Evolutionary conservation across 2,329 filamentous ascomycete species (phyloP), one percentile per base, ranked within the genome.

Genomic region (Apiospora kogelbergensis): DNA sequence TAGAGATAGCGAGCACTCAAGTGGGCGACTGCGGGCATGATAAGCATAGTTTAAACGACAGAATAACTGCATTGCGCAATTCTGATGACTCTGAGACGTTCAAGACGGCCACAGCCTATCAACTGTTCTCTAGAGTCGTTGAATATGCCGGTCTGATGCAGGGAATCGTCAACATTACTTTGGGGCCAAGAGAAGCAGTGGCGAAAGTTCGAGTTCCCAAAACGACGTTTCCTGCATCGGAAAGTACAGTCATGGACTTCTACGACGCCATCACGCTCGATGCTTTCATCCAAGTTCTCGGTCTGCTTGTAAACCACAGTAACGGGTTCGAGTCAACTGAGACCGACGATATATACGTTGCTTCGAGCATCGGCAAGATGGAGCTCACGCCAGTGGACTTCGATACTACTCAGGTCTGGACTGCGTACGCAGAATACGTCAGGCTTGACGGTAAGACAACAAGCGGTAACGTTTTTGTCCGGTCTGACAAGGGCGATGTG

Each of bases 401-500:
- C 15, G 33, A 20, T 7, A 6, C 2, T 2, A 9, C 60, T 24
- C 60, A 30, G 0, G 7, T 22, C 17, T 63, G 60, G 30, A 63
- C 33, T n/a, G 60, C 22, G 1, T 63, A 63, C 24, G 60, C 60
- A 1, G 0, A 33, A 22, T 63, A 63, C 40, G 41, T 33, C 1
- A 17, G 22, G 20, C 17, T 63, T 15, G 33, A 63, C 6, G 17
- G 20, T 33, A 63, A 63, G 60, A 63, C 60, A 5, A 24, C 60
- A 5, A 63, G 33, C 20, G 48, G 65, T 15, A 30, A 37, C 5
- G 20, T 67, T n/a, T 15, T 4, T 22, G 44, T 67, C 22, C 17
- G 57, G 30, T 33, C 65, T 0, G 80, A 82, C 70, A 63, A 15
- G 0, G 68, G 69, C 17, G 70, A 69, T 44, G 24, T 74, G 46